Evolutionary conservation across 2,329 filamentous ascomycete species (phyloP), one percentile per base, ranked within the genome.

Genomic region (Trichoderma sp.): DNA sequence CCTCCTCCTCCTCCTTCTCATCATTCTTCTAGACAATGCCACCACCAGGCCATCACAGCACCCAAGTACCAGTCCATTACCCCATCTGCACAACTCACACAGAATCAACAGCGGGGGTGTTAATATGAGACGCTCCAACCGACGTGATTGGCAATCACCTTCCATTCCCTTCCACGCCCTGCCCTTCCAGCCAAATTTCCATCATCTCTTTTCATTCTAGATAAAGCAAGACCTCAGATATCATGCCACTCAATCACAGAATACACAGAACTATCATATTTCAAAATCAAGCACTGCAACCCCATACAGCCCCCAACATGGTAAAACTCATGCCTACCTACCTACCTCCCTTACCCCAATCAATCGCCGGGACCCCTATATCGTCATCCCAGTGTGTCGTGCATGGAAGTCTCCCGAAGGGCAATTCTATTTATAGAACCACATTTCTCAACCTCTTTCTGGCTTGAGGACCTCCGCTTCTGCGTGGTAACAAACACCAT

Each of bases 91-190:
- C 19, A 30, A 30, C 15, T 7, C 17, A 17, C 24, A 50, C 39
- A 62, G 43, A 54, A 28, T 28, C 9, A 30, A 3, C 59, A 63
- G 59, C 59, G 59, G 59, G 59, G 59, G 59, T 54, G 59, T 63
- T 63, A 54, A 63, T 54, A 55, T 63, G 59, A 63, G 59, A 63
- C 59, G 26, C 59, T 30, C 59, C 41, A 55, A 43, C 47, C 30
- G 48, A 24, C 45, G 19, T 62, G 59, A 62, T 62, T 62, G 48
- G 34, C 59, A 62, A 54, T 54, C 59, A 62, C 59, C 39, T 63
- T 63, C 59, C 59, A 63, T 63, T 55, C 59, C 59, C 54, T 63
- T 63, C 59, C 50, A 63, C 59, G 50, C 59, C 59, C 45, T 48
- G 21, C 21, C 48, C 58, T 41, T 51, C 47, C 57, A 48, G 24